A percentile compares a stretch with the other conserved stretches of the same genome.
phyloP scores from a whole-genome alignment of 2,329 filamentous ascomycete species.

The Zarea fungicola region DNA sequence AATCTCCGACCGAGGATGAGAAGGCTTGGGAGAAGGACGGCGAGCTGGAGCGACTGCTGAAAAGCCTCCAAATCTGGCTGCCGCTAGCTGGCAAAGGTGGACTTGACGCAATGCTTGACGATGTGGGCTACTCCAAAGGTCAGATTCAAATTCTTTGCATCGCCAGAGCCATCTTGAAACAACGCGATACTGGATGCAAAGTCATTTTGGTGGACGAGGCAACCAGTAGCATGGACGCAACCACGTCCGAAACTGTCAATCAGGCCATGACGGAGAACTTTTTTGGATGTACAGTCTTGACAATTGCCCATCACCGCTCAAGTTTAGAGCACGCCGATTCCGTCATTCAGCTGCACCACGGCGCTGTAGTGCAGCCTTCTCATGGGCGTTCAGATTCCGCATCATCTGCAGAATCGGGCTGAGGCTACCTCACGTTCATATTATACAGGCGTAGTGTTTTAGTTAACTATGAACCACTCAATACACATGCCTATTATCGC shows the following conservation, averaged over 20 bases:
- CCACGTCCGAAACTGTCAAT: not conserved
- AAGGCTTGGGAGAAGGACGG: constrained; percentile 15
- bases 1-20: not conserved
- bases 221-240: constrained; percentile 4
- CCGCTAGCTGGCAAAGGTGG: constrained; percentile 29
- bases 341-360: no score
- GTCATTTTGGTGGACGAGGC: constrained; percentile 4
- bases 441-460: no score
- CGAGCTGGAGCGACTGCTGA: constrained; percentile 31
- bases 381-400: no score
- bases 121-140: constrained; percentile 27
- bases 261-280: not conserved
- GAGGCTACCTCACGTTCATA: no score
- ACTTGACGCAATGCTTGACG: constrained; percentile 26
- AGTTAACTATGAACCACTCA: no score
- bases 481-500: no score
- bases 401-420: no score
- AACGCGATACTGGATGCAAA: constrained; percentile 10
- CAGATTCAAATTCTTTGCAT: constrained; percentile 10
- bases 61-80: constrained; percentile 35
- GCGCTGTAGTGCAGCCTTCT: no score
- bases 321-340: no score
- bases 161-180: constrained; percentile 13
- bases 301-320: constrained; percentile 4
- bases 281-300: not conserved